phyloP scores from a whole-genome alignment of 257 asterid species.

The Orobanche coerulescens region DNA sequence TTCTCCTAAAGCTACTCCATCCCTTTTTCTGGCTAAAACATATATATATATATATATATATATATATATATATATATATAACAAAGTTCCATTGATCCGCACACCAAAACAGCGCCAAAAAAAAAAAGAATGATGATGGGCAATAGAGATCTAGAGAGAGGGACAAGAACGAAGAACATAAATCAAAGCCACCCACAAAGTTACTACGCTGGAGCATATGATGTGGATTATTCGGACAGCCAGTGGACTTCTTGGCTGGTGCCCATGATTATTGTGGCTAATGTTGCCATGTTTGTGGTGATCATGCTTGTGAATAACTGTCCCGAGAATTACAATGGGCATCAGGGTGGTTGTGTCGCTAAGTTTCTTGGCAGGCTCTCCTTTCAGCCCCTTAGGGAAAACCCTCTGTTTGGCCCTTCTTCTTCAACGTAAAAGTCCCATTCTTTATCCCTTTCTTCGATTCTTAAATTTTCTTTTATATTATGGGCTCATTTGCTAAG shows the following conservation, averaged over 20 bases:
- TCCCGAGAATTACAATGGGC: constrained; percentile 39
- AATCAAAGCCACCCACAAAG: too few relatives aligned
- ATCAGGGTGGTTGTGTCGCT: constrained; percentile 52
- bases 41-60: background rate
- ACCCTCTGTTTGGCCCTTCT: constrained; percentile 96
- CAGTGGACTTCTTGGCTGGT: constrained; percentile 97
- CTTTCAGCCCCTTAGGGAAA: constrained; percentile 83
- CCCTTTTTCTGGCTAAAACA: constrained; percentile 7
- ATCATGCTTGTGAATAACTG: constrained; percentile 85
- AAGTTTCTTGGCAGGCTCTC: constrained; percentile 84
- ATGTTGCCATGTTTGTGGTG: constrained; percentile 68
- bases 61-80: background rate
- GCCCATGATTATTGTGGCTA: constrained; percentile 81
- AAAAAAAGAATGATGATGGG: constrained; percentile 33
- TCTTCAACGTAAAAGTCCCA: constrained; percentile 50
- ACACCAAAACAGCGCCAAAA: background rate
- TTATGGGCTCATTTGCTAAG: too few relatives aligned
- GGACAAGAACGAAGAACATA: constrained; percentile 34
- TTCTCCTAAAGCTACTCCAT: constrained; percentile 43
- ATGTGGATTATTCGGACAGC: constrained; percentile 50
- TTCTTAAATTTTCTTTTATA: background rate
- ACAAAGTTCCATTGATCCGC: background rate
- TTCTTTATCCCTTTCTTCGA: background rate
- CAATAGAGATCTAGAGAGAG: constrained; percentile 69
- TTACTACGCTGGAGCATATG: constrained; percentile 31